Conservation (phyloP, 2,329 filamentous ascomycete species). For the Monilinia laxa region DNA sequence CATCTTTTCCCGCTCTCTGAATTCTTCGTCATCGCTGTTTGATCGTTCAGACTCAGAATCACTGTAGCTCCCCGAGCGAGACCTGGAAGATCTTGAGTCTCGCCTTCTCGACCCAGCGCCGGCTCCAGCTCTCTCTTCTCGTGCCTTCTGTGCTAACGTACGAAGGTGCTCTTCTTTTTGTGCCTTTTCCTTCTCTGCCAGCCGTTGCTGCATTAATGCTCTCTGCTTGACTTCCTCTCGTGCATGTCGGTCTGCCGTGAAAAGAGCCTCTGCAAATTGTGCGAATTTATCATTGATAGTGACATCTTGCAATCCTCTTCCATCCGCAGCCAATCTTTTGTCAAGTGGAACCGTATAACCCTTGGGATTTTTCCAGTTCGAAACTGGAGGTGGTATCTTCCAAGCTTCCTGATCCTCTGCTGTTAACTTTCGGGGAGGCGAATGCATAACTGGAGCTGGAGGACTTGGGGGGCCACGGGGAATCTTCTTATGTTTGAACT, state of each 20-base stretch:
- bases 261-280: slow-evolving; percentile 89
- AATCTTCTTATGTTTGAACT: slow-evolving; percentile 99
- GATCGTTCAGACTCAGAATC: slow-evolving; percentile 49
- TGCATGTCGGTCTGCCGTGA: slow-evolving; percentile 91
- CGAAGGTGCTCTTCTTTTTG: slow-evolving; percentile 93
- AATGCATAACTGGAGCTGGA: slow-evolving; percentile 92
- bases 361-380: slow-evolving; percentile 99
- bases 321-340: slow-evolving; percentile 92
- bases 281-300: slow-evolving; percentile 99
- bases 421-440: slow-evolving; percentile 89
- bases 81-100: slow-evolving; percentile 41
- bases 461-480: slow-evolving; percentile 88
- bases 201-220: slow-evolving; percentile 88
- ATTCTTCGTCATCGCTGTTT: slow-evolving; percentile 58
- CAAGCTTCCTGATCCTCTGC: slow-evolving; percentile 97
- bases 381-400: slow-evolving; percentile 87
- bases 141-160: slow-evolving; percentile 83
- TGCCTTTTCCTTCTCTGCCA: slow-evolving; percentile 94
- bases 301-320: slow-evolving; percentile 85
- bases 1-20: slow-evolving; percentile 72
- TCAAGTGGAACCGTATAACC: slow-evolving; percentile 95
- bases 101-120: slow-evolving; percentile 47
- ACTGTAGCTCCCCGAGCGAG: slow-evolving; percentile 51
- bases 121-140: slow-evolving; percentile 69
- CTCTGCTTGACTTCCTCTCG: slow-evolving; percentile 93